Conservation (phyloP, 2,329 filamentous ascomycete species). For the Reticulascus tulasneorum region DNA sequence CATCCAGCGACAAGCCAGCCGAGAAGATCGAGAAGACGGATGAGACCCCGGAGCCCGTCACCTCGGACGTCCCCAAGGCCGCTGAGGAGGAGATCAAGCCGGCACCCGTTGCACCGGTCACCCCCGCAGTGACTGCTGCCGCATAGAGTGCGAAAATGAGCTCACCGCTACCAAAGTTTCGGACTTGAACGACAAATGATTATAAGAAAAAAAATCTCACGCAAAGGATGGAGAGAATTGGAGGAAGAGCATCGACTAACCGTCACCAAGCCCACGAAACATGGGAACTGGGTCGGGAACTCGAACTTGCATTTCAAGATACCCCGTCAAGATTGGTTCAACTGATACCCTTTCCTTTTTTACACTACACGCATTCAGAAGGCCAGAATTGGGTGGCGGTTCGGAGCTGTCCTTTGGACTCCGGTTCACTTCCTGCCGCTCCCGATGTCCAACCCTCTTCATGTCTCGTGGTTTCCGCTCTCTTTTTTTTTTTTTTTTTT, state of each 20-base stretch:
- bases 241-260: constrained; percentile 10
- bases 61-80: constrained; percentile 23
- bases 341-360: constrained; percentile 24
- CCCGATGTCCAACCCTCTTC: not conserved
- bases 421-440: constrained; percentile 6
- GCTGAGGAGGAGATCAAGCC: constrained; percentile 33
- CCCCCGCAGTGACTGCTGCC: constrained; percentile 47
- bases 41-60: constrained; percentile 19
- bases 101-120: constrained; percentile 33
- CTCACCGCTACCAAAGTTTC: constrained; percentile 2
- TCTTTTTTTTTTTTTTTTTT: constrained; percentile 15
- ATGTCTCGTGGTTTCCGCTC: constrained; percentile 15
- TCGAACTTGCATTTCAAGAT: constrained; percentile 57
- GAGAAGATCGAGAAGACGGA: constrained; percentile 23
- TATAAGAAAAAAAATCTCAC: constrained; percentile 7
- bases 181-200: constrained; percentile 4
- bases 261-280: not conserved
- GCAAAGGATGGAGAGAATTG: constrained; percentile 9
- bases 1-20: constrained; percentile 34
- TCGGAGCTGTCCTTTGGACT: too few species aligned
- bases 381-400: constrained; percentile 9
- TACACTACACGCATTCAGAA: constrained; percentile 17
- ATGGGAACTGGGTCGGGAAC: constrained; percentile 44
- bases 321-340: constrained; percentile 49
- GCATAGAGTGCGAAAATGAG: constrained; percentile 35